phyloP scores from a whole-genome alignment of 2,329 filamentous ascomycete genomes.

The Didymella lethalis region DNA sequence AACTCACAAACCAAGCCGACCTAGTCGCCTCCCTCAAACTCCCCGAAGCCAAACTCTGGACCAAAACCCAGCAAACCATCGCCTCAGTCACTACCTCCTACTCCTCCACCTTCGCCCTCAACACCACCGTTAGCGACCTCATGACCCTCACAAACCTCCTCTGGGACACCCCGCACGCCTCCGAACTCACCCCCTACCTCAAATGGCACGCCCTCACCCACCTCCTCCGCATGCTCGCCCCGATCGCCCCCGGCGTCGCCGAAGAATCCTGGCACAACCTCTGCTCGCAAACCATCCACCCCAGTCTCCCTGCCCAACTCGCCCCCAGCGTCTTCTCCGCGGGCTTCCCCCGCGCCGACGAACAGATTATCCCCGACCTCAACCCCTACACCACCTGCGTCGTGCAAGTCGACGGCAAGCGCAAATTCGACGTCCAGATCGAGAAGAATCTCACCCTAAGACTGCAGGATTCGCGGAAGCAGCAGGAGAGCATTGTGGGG shows the following conservation, averaged over 20 bases:
- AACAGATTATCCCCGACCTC: conserved; percentile 62
- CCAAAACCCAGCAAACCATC: conserved; percentile 72
- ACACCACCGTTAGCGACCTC: conserved; percentile 83
- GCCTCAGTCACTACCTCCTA: conserved; percentile 72
- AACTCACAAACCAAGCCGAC: not conserved
- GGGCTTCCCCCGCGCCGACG: conserved; percentile 64
- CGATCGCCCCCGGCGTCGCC: conserved; percentile 79
- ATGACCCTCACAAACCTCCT: conserved; percentile 78
- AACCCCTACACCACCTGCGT: conserved; percentile 65
- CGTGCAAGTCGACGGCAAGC: conserved; percentile 82
- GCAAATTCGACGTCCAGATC: conserved; percentile 73
- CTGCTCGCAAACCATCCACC: conserved; percentile 22
- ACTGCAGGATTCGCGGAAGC: not conserved
- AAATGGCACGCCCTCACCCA: conserved; percentile 60
- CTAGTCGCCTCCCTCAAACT: conserved; percentile 26
- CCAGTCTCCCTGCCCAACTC: not conserved
- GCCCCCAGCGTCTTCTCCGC: conserved; percentile 53
- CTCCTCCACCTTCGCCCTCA: conserved; percentile 76
- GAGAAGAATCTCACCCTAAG: conserved; percentile 52
- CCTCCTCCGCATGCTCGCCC: conserved; percentile 77
- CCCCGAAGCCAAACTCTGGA: conserved; percentile 63
- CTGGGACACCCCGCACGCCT: conserved; percentile 36
- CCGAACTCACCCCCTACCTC: conserved; percentile 55
- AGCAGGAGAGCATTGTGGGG: not conserved
- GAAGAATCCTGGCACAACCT: conserved; percentile 81